These are phyloP conservation scores for Colletotrichum sp. DNA, from an alignment of 2,329 filamentous ascomycete genomes.

Conservation along the genomic window DNA sequence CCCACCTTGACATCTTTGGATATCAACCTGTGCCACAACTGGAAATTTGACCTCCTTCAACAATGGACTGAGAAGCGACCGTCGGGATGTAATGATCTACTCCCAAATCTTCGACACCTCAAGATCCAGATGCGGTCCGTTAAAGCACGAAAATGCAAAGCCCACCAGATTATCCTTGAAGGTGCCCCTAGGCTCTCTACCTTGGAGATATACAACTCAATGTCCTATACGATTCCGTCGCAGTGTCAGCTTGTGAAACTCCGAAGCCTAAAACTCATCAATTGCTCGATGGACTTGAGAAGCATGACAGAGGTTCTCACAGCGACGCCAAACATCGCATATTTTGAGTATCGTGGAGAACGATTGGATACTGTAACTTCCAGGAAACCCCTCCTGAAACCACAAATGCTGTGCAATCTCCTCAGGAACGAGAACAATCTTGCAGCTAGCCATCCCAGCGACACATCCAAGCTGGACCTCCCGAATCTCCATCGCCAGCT, in stretches of 20 bases:
- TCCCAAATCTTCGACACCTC: background rate
- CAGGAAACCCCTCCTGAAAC: fast-evolving
- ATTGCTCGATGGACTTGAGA: background rate
- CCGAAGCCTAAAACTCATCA: background rate
- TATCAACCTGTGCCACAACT: background rate
- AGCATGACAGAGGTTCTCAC: background rate
- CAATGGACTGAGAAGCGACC: background rate
- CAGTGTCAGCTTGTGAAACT: background rate
- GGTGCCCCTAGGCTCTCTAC: background rate
- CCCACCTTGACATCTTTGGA: background rate
- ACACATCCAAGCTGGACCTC: background rate
- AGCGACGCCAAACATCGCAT: background rate
- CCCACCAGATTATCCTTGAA: background rate
- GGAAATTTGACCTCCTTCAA: background rate
- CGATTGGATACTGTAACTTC: fast-evolving
- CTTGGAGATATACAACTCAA: background rate
- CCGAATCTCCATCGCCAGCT: background rate
- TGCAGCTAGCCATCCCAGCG: background rate
- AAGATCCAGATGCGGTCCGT: background rate
- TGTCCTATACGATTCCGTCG: background rate
- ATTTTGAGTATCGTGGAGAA: fast-evolving
- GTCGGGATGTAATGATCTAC: background rate
- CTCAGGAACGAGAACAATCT: background rate
- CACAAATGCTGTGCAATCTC: background rate
- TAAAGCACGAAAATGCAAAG: background rate